Base-by-base conservation (phyloP, 257 asterid genomes). In the Penstemon eatonii region DNA sequence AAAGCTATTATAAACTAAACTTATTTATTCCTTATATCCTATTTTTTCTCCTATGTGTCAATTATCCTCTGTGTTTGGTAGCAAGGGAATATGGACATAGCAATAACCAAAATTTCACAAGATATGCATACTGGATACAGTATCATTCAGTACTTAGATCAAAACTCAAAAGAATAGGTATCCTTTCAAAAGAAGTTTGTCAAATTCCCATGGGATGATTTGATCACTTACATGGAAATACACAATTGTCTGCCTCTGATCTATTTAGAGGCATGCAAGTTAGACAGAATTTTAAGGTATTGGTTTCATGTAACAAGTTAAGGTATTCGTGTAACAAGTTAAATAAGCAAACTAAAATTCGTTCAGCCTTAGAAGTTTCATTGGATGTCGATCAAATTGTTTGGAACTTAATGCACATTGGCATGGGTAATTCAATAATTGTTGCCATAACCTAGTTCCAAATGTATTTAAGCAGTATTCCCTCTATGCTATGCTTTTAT, bases 141-240 rank as follows among this genome's bases (percentile, higher is more conserved):
- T 58, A 42, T 43, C 67, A 69, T 51, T 54, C 10, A 19, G 44
- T 56, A 67, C 46, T 8, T 5, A 37, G 73, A 64, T 25, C 33
- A 25, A 25, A 25, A 25, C 33, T 58, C 11, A 58, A 71, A 63
- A 40, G 64, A 63, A 76, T 51, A 41, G 44, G 51, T 44, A 56
- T 38, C 68, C 74, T 46, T 63, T 25, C 46, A 33, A 13, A 38
- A 67, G 71, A 25, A 51, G 77, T 8, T 68, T 77, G 76, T 73
- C 65, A 50, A 7, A 43, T 37, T 1, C 42, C 33, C 66, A 33
- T 60, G 67, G 56, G 56, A 15, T 47, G 56, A 41, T 38, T 67
- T 66, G 56, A 63, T 15, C 18, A 15, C 73, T 60, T 74, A 53
- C 39, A 58, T 69, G 71, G 74, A 47, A 70, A 72, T 56, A 42